phyloP scores from a whole-genome alignment of 257 asterid genomes.

The Anisodus acutangulus region DNA sequence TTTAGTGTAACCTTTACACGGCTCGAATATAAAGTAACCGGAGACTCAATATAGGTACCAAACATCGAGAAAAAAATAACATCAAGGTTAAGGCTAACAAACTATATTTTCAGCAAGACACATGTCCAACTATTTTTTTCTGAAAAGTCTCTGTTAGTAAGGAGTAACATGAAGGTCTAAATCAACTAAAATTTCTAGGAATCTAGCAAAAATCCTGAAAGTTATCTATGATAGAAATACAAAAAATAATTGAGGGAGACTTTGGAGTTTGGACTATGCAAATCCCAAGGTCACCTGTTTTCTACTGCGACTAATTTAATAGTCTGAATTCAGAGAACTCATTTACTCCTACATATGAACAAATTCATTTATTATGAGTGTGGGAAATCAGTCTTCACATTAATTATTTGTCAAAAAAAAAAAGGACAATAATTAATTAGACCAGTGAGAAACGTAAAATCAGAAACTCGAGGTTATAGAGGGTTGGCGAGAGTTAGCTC shows the following conservation, averaged over 20 bases:
- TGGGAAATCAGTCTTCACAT: not conserved
- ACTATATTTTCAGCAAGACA: not conserved
- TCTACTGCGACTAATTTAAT: not conserved
- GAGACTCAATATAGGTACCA: too few species aligned
- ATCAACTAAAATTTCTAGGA: too few species aligned
- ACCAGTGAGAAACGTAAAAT: constrained; percentile 24
- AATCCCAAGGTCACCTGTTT: constrained; percentile 28
- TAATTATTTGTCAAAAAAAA: not conserved
- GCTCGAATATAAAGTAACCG: too few species aligned
- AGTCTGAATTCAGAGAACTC: constrained; percentile 31
- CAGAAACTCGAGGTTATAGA: not conserved
- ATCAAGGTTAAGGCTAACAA: not conserved
- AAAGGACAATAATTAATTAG: not conserved
- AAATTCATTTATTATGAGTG: constrained; percentile 26
- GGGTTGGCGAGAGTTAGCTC: not conserved
- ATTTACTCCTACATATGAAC: constrained; percentile 16
- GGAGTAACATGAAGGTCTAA: too few species aligned
- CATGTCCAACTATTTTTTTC: not conserved
- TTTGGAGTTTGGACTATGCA: not conserved
- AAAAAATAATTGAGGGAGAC: not conserved
- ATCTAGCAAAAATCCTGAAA: too few species aligned
- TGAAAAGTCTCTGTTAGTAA: not conserved
- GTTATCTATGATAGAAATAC: too few species aligned
- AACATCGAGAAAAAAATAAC: not conserved
- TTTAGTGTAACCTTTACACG: too few species aligned